Percentiles rank a stretch among this genome's conserved stretches.
These are phyloP conservation scores for Colletotrichum sp. DNA, from an alignment of 2,329 filamentous ascomycete genomes.

Conservation along the genomic window DNA sequence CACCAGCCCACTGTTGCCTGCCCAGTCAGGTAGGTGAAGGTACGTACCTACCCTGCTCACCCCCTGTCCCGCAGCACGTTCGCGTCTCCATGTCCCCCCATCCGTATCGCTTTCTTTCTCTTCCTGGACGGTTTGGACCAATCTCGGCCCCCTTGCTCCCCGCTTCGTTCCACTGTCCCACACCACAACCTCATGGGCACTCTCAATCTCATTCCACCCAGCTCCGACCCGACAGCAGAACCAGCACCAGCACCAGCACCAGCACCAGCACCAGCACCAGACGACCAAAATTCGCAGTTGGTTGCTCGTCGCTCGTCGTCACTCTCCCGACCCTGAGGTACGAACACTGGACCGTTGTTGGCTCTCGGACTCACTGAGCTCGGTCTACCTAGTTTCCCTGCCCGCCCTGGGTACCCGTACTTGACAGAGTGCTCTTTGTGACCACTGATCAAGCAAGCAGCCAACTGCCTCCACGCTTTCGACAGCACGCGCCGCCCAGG, in stretches of 20 bases:
- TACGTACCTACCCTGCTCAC: not conserved
- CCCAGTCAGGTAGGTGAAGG: not conserved
- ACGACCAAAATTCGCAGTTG: not conserved
- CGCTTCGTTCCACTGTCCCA: slow-evolving; percentile 11
- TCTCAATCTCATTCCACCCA: not conserved
- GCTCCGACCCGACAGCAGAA: not conserved
- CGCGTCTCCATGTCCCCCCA: not conserved
- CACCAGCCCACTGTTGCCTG: slow-evolving; percentile 7
- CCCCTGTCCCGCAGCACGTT: not conserved
- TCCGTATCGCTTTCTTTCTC: slow-evolving; percentile 18
- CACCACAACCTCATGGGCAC: not conserved
- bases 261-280: not conserved
- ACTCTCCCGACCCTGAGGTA: not conserved
- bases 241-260: not conserved
- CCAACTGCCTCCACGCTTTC: not conserved
- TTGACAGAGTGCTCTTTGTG: not conserved
- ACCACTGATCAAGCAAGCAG: not conserved
- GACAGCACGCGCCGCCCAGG: not conserved
- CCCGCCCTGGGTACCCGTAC: not conserved
- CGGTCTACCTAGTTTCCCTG: not conserved
- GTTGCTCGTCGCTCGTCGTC: not conserved
- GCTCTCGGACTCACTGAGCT: not conserved
- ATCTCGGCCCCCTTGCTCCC: slow-evolving; percentile 17
- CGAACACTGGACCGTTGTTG: not conserved
- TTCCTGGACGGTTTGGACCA: slow-evolving; percentile 14